Evolutionary conservation across 2,329 filamentous ascomycete genomes (phyloP), one percentile per base, ranked within the genome.

Genomic region (Simplicillium sp.): DNA sequence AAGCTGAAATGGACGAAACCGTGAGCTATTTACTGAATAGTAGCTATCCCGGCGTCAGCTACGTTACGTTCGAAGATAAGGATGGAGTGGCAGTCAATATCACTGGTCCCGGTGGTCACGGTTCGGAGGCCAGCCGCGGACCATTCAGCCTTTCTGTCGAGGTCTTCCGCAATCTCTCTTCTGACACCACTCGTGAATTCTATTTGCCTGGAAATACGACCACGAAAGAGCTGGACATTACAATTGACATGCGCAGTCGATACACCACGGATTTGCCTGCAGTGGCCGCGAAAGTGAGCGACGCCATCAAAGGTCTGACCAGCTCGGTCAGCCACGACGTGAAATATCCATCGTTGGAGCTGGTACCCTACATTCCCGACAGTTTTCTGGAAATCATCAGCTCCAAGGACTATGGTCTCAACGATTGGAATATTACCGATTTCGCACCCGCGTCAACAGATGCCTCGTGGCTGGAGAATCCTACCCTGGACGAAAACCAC

Each of bases 391-490:
- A 16, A 7, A 34, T 48, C 13, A 37, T 43, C 5, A 20, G 28
- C 9, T 35, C 36, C 8, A 11, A 37, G 11, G 40, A 40, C 16
- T 49, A 48, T 17, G 39, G 33, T 32, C 18, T 49, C 31, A 34
- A 17, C 6, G 40, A 41, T 29, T 47, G 40, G 20, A 28, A 17
- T 14, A 20, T 36, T 13, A 45, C 29, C 17, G 42, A 44, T 14
- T 43, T 48, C 28, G 47, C 47, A 2, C 45, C 47, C 14, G 45
- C 47, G 18, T 48, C 47, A 0, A 41, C 41, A 0, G 47, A 48
- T 34, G 45, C 43, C 11, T 48, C 47, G 12, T 48, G 45, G 45
- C 25, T 44, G 14, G 36, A 48, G 38, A 44, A 42, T 13, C 34
- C 47, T 13, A 37, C 42, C 11, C 35, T 48, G 9, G 43, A 47